Evolutionary conservation across 1,284 basidiomycete species (phyloP).

Genomic region (Hypsizygus ulmarius): DNA sequence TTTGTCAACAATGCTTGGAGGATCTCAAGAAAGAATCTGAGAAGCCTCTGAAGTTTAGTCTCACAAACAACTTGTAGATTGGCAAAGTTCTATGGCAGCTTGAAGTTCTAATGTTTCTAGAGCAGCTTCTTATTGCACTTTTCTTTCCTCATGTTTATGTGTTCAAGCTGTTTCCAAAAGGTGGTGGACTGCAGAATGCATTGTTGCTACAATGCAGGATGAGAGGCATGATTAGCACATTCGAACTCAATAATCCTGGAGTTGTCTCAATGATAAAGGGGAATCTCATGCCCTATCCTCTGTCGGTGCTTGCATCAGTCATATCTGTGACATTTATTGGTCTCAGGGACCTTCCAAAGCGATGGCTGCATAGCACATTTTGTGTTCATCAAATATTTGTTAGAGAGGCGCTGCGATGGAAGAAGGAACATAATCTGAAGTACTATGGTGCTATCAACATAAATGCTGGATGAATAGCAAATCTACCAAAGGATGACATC

Average conservation of each 20-base stretch:
- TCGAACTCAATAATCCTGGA: constrained; percentile 22
- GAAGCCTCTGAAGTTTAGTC: constrained; percentile 13
- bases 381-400: constrained; percentile 27
- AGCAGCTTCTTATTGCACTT: constrained; percentile 26
- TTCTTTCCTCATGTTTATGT: constrained; percentile 25
- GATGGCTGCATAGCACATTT: constrained; percentile 25
- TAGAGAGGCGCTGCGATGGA: constrained; percentile 27
- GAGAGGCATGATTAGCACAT: constrained; percentile 34
- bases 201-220: constrained; percentile 24
- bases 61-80: constrained; percentile 32
- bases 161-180: constrained; percentile 31
- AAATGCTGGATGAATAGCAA: constrained; percentile 13
- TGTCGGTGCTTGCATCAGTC: constrained; percentile 28
- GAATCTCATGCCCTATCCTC: constrained; percentile 31
- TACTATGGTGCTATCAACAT: constrained; percentile 30
- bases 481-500: constrained; percentile 33
- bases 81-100: constrained; percentile 26
- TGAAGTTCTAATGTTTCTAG: constrained; percentile 23
- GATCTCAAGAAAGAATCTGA: background rate
- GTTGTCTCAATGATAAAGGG: constrained; percentile 32
- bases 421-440: constrained; percentile 33
- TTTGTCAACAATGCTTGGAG: constrained; percentile 3
- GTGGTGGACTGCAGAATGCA: background rate
- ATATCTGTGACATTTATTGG: constrained; percentile 36
- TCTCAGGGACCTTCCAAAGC: constrained; percentile 22